Conservation (phyloP, 1,284 basidiomycete genomes). For the Tranzscheliella williamsii region DNA sequence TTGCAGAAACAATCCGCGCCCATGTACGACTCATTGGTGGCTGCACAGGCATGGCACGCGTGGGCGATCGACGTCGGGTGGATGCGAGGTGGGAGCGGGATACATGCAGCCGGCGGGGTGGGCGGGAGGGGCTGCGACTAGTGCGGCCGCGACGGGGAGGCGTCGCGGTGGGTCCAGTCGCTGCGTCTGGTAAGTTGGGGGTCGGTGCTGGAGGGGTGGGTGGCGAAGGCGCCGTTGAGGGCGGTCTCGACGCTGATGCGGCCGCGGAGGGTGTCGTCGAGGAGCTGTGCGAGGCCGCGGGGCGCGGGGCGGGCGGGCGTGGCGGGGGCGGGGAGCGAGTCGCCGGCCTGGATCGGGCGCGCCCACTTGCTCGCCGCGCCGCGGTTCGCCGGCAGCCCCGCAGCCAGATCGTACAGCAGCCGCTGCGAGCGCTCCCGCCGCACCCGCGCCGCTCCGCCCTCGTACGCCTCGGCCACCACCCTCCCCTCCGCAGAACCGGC, state of each 20-base stretch:
- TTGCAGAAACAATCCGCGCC: too few species aligned
- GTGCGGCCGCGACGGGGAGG: too few species aligned
- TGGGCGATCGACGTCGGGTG: too few species aligned
- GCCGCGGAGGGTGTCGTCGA: slow-evolving; percentile 42
- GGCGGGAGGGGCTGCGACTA: too few species aligned
- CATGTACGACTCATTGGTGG: too few species aligned
- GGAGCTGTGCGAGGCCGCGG: slow-evolving; percentile 26
- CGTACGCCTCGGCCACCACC: slow-evolving; percentile 48
- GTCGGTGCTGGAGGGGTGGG: too few species aligned
- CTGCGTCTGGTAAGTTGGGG: too few species aligned
- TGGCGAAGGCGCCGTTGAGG: slow-evolving; percentile 21
- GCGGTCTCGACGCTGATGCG: slow-evolving; percentile 46
- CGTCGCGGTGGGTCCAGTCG: too few species aligned
- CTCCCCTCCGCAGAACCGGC: slow-evolving; percentile 30
- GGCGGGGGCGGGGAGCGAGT: slow-evolving; percentile 29
- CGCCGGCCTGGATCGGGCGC: slow-evolving; percentile 51
- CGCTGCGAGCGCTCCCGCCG: slow-evolving; percentile 32
- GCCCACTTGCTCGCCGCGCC: slow-evolving; percentile 57
- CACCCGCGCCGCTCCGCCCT: slow-evolving; percentile 22
- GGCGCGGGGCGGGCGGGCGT: background rate
- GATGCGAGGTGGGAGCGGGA: too few species aligned
- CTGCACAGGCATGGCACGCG: too few species aligned
- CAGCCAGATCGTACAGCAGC: slow-evolving; percentile 50
- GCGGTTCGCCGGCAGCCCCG: slow-evolving; percentile 48
- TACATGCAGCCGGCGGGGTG: too few species aligned